A percentile compares a stretch with the other conserved stretches of the same genome.
Conservation (phyloP, 495 filamentous ascomycete species). For the Tuber brumale region DNA sequence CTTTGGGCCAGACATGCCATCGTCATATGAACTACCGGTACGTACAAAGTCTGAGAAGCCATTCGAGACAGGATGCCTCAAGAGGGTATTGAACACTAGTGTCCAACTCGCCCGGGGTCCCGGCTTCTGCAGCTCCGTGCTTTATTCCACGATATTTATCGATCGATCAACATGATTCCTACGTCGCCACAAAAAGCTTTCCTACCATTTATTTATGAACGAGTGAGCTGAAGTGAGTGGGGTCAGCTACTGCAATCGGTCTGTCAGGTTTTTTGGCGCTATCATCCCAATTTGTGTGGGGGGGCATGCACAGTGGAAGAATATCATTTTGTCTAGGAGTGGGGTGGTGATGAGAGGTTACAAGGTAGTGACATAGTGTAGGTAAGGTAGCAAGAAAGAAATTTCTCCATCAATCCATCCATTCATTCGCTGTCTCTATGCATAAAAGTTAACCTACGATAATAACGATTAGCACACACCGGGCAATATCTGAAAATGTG, state of each 20-base stretch:
- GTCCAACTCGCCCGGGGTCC: too few relatives aligned
- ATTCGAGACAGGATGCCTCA: too few relatives aligned
- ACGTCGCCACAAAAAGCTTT: too few relatives aligned
- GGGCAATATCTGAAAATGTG: not conserved
- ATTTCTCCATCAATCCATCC: not conserved
- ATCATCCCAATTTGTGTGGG: not conserved
- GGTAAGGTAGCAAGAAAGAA: conserved; percentile 11
- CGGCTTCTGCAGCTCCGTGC: too few relatives aligned
- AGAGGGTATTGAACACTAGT: too few relatives aligned
- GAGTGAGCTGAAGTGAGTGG: not conserved
- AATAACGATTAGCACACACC: conserved; percentile 38
- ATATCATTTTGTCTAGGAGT: not conserved
- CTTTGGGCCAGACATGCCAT: too few relatives aligned
- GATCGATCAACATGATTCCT: too few relatives aligned
- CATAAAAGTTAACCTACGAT: conserved; percentile 55
- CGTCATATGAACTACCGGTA: too few relatives aligned
- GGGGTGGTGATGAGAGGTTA: not conserved
- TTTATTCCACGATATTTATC: too few relatives aligned
- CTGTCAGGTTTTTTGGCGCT: not conserved
- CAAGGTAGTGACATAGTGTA: not conserved
- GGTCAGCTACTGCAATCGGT: not conserved
- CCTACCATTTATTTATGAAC: too few relatives aligned
- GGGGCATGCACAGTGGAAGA: not conserved
- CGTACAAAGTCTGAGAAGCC: too few relatives aligned
- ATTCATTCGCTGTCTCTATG: conserved; percentile 42